These are phyloP conservation scores for Botrytis fragariae DNA, from an alignment of 2,329 filamentous ascomycete species.

Conservation along the genomic window DNA sequence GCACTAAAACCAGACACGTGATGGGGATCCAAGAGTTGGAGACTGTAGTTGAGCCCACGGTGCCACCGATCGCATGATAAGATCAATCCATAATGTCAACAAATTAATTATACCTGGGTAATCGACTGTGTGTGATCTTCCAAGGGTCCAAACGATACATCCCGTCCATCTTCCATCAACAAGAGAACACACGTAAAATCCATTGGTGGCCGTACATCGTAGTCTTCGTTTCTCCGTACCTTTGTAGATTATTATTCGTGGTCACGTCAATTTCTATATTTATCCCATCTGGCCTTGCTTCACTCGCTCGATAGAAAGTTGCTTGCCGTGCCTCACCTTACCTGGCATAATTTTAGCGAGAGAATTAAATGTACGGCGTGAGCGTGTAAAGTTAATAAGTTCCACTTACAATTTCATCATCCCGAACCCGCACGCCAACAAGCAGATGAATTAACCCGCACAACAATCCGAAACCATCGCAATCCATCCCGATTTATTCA, in stretches of 20 bases:
- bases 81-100: neutral
- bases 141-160: neutral
- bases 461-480: conserved; percentile 20
- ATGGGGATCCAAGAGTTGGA: neutral
- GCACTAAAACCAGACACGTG: neutral
- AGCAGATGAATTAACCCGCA: conserved; percentile 10
- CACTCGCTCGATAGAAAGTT: neutral
- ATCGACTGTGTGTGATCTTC: neutral
- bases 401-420: conserved; percentile 22
- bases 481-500: conserved; percentile 12
- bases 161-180: neutral
- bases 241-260: neutral
- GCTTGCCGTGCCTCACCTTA: neutral
- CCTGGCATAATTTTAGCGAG: conserved; percentile 11
- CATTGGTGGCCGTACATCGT: neutral
- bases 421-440: conserved; percentile 19
- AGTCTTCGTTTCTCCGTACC: too few species aligned
- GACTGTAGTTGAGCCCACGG: neutral
- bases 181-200: neutral
- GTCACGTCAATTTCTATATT: neutral
- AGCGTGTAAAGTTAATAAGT: conserved; percentile 1
- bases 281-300: neutral
- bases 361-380: conserved; percentile 12
- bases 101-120: neutral
- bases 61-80: neutral